Conservation (phyloP, 192 early-diverging fungal genomes). For the Coemansia sp. region DNA sequence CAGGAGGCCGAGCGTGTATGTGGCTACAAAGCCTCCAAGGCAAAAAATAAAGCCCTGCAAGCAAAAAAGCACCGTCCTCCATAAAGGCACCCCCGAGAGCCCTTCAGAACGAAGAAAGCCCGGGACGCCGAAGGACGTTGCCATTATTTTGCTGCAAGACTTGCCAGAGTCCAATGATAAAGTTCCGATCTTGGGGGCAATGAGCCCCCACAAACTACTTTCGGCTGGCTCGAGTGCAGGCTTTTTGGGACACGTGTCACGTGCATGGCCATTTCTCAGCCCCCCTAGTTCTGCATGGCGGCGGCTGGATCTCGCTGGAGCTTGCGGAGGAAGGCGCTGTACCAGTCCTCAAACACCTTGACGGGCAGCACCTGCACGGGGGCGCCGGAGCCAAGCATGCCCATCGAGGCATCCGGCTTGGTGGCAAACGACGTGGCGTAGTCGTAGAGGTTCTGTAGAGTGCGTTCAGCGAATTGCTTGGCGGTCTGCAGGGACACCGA, state of each 20-base stretch:
- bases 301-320: constrained; percentile 64
- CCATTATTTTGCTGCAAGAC: not conserved
- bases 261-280: not conserved
- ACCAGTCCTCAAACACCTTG: constrained; percentile 80
- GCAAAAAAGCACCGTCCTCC: constrained; percentile 10
- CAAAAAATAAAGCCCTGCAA: not conserved
- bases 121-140: not conserved
- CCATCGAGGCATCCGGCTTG: constrained; percentile 55
- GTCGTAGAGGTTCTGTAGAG: constrained; percentile 70
- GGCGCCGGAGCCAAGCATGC: constrained; percentile 41
- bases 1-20: too few relatives aligned
- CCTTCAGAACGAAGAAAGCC: too few relatives aligned
- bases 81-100: constrained; percentile 22
- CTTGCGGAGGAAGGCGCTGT: constrained; percentile 70
- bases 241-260: constrained; percentile 27
- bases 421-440: constrained; percentile 70
- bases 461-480: constrained; percentile 57
- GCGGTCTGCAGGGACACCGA: constrained; percentile 44
- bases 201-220: not conserved
- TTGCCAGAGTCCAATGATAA: not conserved
- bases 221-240: not conserved
- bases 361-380: constrained; percentile 57
- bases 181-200: not conserved
- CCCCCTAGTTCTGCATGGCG: constrained; percentile 8
- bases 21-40: not conserved